Evolutionary conservation across 257 asterid genomes (phyloP), one percentile per base, ranked within the genome.

Genomic region (Solanum pennellii): DNA sequence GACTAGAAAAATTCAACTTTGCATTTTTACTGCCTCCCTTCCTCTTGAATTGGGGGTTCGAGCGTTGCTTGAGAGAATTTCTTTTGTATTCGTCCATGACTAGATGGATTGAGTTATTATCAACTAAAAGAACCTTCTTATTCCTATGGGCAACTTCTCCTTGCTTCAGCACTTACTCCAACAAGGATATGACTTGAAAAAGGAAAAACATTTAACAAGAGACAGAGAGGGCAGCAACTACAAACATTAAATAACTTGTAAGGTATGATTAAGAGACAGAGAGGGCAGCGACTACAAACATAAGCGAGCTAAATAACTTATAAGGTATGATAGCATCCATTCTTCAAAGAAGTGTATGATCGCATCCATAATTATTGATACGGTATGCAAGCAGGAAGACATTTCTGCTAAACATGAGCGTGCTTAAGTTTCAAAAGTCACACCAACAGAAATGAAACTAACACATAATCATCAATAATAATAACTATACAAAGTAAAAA

Each of bases 21-120:
- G 94, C 95, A 74, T 88, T 92, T 88, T 91, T 94, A 84, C 91
- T 72, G 73, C 89, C 92, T 84, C 93, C 94, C 73, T 89, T 89
- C 90, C 88, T 92, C 93, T 93, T 92, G 89, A 92, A 95, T 59
- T 94, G 95, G 44, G 95, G 91, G 89, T 87, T 89, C 47, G 95
- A 91, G 39, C 83, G 92, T 88, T 86, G 90, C 72, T 88, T 94
- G 27, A 88, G 90, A 85, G 87, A 92, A 74, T 72, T 82, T 85
- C 92, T 90, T 89, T 89, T 93, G 83, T 88, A 90, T 87, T 89
- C 92, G 89, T 95, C 97, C 98, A 94, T 95, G 80, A 88, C 77
- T 89, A 52, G 35, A 44, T 60, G 49, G 49, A 62, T 31, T 83
- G 75, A 80, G 29, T 52, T 59, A 62, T 75, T 73, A 56, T 82